Evolutionary conservation across 1,139 yeast species (phyloP).

Genomic region (Blastobotrys arbuscula): DNA sequence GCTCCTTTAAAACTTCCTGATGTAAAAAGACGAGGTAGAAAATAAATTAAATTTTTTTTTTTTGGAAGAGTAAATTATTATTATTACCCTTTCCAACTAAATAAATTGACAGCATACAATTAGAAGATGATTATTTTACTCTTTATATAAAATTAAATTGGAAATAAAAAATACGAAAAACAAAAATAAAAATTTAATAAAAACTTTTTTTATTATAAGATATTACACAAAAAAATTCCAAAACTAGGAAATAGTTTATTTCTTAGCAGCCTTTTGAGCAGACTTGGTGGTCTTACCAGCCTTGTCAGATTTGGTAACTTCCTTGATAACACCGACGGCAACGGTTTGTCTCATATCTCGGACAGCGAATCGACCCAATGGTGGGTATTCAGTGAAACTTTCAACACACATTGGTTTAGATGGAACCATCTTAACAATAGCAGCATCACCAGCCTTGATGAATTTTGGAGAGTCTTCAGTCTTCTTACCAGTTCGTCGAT

Average conservation of each 20-base stretch:
- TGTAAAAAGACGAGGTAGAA: conserved; percentile 62
- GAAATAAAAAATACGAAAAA: no score
- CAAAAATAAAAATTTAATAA: not conserved
- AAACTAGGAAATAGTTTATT: conserved; percentile 46
- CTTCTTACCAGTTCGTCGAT: conserved; percentile 91
- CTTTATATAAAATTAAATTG: no score
- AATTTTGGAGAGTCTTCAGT: conserved; percentile 78
- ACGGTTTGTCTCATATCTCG: conserved; percentile 99
- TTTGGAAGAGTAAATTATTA: no score
- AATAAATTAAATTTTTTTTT: not conserved
- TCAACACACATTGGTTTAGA: conserved; percentile 97
- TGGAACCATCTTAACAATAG: conserved; percentile 86
- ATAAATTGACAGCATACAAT: no score
- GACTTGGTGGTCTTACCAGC: conserved; percentile 99
- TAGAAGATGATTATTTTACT: not conserved
- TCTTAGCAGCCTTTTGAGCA: conserved; percentile 97
- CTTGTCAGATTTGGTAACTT: conserved; percentile 91
- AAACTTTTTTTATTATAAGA: not conserved
- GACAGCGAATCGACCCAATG: conserved; percentile 98
- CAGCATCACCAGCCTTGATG: conserved; percentile 92
- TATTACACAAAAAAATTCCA: not conserved
- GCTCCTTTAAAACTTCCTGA: conserved; percentile 92
- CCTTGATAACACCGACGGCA: conserved; percentile 99
- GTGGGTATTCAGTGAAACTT: conserved; percentile 96
- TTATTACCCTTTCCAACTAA: no score